Conservation (phyloP, 495 filamentous ascomycete species). For the Parachaetomium inaequale region DNA sequence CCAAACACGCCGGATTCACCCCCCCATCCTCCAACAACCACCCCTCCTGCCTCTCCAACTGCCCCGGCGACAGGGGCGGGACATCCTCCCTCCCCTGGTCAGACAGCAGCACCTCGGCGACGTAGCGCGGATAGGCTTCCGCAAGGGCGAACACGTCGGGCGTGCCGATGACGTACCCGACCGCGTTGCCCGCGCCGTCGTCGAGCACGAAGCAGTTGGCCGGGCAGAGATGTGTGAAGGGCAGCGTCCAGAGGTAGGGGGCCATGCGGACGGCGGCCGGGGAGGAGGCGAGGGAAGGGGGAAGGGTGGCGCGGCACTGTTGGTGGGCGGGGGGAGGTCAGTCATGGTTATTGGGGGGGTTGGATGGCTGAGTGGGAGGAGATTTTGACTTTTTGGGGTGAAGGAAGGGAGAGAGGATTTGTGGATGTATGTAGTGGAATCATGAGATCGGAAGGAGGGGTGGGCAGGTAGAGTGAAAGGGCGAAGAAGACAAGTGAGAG, state of each 20-base stretch:
- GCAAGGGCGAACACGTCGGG: conserved; percentile 36
- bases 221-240: conserved; percentile 40
- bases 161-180: conserved; percentile 42
- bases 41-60: conserved; percentile 26
- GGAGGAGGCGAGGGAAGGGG: conserved; percentile 32
- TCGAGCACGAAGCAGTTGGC: conserved; percentile 39
- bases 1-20: conserved; percentile 29
- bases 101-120: conserved; percentile 26
- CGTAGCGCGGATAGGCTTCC: conserved; percentile 31
- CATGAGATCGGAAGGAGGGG: too few species aligned
- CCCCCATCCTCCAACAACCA: background rate
- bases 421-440: too few species aligned
- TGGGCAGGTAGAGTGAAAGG: background rate
- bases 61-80: conserved; percentile 21
- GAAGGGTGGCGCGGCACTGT: conserved; percentile 42
- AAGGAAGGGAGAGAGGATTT: background rate
- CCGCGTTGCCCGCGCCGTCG: conserved; percentile 36
- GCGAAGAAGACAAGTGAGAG: background rate
- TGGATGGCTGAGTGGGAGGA: background rate
- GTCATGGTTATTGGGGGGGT: background rate
- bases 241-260: conserved; percentile 46
- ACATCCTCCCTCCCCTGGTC: conserved; percentile 22
- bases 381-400: background rate
- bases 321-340: background rate
- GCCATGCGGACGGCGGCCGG: conserved; percentile 26